Evolutionary conservation across 306 rosid genomes (phyloP).

Genomic region (Malus asiatica): DNA sequence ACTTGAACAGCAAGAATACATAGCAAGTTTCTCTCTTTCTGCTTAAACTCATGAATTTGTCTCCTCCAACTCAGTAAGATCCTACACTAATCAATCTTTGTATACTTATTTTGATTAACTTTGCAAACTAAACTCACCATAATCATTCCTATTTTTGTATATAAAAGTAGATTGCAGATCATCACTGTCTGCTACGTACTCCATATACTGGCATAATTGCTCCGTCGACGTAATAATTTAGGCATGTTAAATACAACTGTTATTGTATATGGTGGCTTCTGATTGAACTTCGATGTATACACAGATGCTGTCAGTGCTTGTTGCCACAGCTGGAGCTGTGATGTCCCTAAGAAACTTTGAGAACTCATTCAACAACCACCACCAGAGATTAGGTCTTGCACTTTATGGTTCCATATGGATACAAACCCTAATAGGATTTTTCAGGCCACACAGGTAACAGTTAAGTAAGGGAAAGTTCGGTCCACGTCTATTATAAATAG

Average conservation of each 20-base stretch:
- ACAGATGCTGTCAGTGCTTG: constrained; percentile 60
- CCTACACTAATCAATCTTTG: neutral
- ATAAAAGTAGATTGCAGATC: neutral
- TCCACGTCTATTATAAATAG: too few species aligned
- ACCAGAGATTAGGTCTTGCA: constrained; percentile 85
- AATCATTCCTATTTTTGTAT: neutral
- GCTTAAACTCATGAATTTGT: neutral
- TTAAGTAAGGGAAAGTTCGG: too few species aligned
- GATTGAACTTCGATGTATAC: constrained; percentile 10
- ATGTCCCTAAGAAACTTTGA: constrained; percentile 74
- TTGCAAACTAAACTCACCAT: neutral
- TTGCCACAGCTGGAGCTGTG: constrained; percentile 75
- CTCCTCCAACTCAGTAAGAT: neutral
- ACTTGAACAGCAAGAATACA: constrained; percentile 19
- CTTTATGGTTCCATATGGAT: constrained; percentile 65
- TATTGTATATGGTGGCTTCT: neutral
- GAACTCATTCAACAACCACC: constrained; percentile 81
- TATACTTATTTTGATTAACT: neutral
- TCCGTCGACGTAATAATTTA: neutral
- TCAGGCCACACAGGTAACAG: constrained; percentile 80
- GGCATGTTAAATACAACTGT: constrained; percentile 1
- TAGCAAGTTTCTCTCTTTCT: neutral
- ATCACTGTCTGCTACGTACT: neutral
- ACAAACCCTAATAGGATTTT: constrained; percentile 66
- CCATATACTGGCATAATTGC: neutral